Evolutionary conservation across 495 filamentous ascomycete species (phyloP).

Genomic region (Daldinia caldariorum): DNA sequence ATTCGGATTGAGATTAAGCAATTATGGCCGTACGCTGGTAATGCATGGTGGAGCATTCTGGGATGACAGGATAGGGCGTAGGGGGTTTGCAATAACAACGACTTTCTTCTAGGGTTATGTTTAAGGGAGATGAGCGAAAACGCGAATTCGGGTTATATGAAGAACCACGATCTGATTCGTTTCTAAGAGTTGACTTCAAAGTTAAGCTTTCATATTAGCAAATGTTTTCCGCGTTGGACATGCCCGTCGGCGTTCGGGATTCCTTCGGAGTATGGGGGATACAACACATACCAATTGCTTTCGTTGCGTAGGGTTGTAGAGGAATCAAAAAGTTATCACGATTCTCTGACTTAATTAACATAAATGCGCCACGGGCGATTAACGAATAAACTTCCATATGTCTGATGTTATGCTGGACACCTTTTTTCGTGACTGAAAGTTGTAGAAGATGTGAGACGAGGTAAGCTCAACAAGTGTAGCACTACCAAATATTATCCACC

Average conservation of each 20-base stretch:
- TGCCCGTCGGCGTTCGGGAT: background rate
- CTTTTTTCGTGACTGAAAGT: background rate
- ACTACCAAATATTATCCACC: background rate
- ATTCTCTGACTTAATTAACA: background rate
- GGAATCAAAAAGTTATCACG: background rate
- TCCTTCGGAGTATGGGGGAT: background rate
- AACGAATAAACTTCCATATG: background rate
- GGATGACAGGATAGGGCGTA: background rate
- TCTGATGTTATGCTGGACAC: background rate
- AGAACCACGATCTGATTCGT: background rate
- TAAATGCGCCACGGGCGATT: background rate
- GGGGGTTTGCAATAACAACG: background rate
- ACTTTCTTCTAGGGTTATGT: background rate
- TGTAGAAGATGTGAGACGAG: background rate
- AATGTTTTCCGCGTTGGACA: background rate
- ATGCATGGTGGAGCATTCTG: background rate
- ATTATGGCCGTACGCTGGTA: background rate
- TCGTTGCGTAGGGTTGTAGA: background rate
- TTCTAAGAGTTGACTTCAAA: no score
- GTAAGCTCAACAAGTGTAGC: background rate
- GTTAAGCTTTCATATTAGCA: background rate
- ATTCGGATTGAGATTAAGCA: background rate
- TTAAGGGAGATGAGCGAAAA: background rate
- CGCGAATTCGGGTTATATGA: background rate
- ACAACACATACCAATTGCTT: slow-evolving; percentile 4